Base-by-base conservation (phyloP, 371 early-diverging fungal genomes). In the Rhizomucor pusillus region DNA sequence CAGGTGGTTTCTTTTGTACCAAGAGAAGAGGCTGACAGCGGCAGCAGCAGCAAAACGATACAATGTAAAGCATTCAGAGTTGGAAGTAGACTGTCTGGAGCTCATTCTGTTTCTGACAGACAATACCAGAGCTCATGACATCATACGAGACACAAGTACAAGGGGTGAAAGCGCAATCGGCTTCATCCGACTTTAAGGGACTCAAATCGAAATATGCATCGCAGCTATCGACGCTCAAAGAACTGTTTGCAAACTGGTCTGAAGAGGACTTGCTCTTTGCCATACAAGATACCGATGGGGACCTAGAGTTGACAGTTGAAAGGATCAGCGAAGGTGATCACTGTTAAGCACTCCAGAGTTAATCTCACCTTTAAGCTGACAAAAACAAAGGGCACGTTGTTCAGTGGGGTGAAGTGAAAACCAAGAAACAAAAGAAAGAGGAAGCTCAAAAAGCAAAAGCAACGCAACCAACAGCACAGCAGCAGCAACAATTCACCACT, bases 351-450 rank as follows among this genome's bases (percentile, higher is more conserved):
- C 48, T 48, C 36, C 20, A 33, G 23, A n/a, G 10, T 23, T 16
- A n/a, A 12, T 46, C 36, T 47, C 5, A n/a, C 45, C 22, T 14
- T 56, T 9, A 24, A 54, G 19, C 29, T 52, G 18, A 52, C 37
- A 48, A 29, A n/a, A n/a, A 35, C 20, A 18, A 39, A 93, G 94
- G 95, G 54, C 89, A 84, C 66, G 90, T 89, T 36, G 79, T 76
- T 60, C 90, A 91, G 66, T 95, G 96, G 94, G 94, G 90, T 44
- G 91, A 93, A 74, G 96, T 93, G 66, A 90, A 91, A 71, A 81
- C 84, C 61, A 89, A 88, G 66, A 93, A 92, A 67, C 54, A 73
- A 48, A 78, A 73, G 47, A 72, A 69, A 59, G 71, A 69, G 64
- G 69, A 68, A 44, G 59, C 61, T 61, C 66, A 73, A 57, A 80